These are phyloP conservation scores for Cryphonectria nitschkei DNA, from an alignment of 2,329 filamentous ascomycete genomes.

Conservation along the genomic window DNA sequence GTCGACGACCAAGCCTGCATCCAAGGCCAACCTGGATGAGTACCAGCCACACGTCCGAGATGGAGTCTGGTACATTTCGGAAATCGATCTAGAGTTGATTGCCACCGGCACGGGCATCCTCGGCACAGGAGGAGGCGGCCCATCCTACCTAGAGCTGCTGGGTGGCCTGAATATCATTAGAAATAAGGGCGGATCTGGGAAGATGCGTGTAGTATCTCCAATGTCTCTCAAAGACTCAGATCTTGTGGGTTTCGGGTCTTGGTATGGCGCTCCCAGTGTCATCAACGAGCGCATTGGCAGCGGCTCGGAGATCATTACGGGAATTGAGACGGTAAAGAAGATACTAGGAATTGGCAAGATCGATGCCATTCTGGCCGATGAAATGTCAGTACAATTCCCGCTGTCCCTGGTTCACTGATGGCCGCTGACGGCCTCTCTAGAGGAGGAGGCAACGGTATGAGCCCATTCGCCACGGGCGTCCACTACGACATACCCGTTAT, in stretches of 20 bases:
- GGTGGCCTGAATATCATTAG: conserved; percentile 41
- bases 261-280: conserved; percentile 49
- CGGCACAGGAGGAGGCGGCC: conserved; percentile 44
- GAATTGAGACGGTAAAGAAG: conserved; percentile 42
- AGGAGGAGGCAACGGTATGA: conserved; percentile 45
- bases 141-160: conserved; percentile 38
- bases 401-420: background rate
- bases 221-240: conserved; percentile 43
- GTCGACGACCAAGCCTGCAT: conserved; percentile 2
- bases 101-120: conserved; percentile 42
- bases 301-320: conserved; percentile 43
- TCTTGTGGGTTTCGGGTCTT: conserved; percentile 47
- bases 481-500: conserved; percentile 43
- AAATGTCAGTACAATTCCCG: conserved; percentile 40
- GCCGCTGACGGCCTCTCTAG: conserved; percentile 27
- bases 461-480: conserved; percentile 38
- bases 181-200: conserved; percentile 36
- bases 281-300: conserved; percentile 43
- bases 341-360: conserved; percentile 39
- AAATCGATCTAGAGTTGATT: conserved; percentile 42
- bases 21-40: conserved; percentile 38
- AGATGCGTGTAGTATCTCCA: conserved; percentile 47
- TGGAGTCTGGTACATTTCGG: conserved; percentile 42
- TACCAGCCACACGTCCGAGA: conserved; percentile 39
- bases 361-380: conserved; percentile 41